These are phyloP conservation scores for Thelephora ganbajun DNA, from an alignment of 768 basidiomycete species.

Conservation along the genomic window DNA sequence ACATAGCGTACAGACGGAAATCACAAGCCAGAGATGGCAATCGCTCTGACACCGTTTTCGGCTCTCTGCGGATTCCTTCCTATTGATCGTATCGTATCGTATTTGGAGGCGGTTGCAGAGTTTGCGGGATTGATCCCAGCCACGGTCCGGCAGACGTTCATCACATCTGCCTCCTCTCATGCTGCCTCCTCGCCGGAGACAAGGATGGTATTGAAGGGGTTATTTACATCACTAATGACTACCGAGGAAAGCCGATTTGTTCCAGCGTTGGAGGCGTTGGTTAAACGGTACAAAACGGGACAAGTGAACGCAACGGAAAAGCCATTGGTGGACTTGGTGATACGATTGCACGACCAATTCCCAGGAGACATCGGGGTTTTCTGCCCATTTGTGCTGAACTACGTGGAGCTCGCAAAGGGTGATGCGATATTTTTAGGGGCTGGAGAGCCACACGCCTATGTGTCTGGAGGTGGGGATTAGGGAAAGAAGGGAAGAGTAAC, in stretches of 20 bases:
- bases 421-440: constrained; percentile 93
- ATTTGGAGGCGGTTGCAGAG: constrained; percentile 62
- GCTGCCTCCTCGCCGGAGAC: constrained; percentile 27
- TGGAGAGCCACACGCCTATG: constrained; percentile 93
- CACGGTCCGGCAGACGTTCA: constrained; percentile 36
- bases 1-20: constrained; percentile 53
- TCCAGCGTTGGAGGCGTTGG: constrained; percentile 39
- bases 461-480: constrained; percentile 62
- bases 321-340: constrained; percentile 46
- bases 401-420: constrained; percentile 64
- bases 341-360: constrained; percentile 56
- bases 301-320: constrained; percentile 26
- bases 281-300: constrained; percentile 44
- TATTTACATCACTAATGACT: constrained; percentile 81
- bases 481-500: background rate
- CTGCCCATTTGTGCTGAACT: constrained; percentile 82
- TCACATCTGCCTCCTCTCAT: constrained; percentile 26
- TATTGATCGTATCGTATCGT: constrained; percentile 49
- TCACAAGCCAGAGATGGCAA: constrained; percentile 99
- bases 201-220: constrained; percentile 50
- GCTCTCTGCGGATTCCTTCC: constrained; percentile 93
- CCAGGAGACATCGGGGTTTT: constrained; percentile 90
- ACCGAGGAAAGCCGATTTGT: constrained; percentile 42
- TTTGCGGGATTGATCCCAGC: constrained; percentile 56
- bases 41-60: constrained; percentile 81